These are phyloP conservation scores for Melastoma candidum DNA, from an alignment of 441 rosid genomes.

Conservation along the genomic window DNA sequence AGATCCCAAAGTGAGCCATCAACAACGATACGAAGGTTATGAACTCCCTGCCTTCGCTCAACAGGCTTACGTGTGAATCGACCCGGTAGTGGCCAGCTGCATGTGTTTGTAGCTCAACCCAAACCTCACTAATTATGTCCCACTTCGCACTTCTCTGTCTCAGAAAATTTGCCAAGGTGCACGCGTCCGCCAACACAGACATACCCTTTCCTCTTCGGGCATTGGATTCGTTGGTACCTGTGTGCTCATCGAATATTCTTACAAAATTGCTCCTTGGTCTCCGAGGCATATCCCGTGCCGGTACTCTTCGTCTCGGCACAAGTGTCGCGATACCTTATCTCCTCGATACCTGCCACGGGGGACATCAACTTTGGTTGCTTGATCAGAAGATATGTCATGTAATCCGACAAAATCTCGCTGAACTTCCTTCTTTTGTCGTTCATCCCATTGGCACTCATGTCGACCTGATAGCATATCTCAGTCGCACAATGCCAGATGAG, in stretches of 20 bases:
- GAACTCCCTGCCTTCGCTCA: constrained; percentile 5
- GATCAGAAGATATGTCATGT: constrained; percentile 11
- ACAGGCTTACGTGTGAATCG: constrained; percentile 4
- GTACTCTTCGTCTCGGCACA: constrained; percentile 6
- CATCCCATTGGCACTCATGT: too few species aligned
- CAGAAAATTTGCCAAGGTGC: constrained; percentile 4
- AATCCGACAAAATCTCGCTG: constrained; percentile 7
- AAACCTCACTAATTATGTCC: too few species aligned
- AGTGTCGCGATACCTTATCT: constrained; percentile 11
- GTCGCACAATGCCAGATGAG: too few species aligned
- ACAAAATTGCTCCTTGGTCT: background rate
- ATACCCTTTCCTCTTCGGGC: constrained; percentile 5
- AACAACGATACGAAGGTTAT: constrained; percentile 1
- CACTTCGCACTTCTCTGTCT: background rate
- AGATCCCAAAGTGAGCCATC: constrained; percentile 6
- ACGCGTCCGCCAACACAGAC: constrained; percentile 6
- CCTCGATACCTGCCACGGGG: constrained; percentile 10
- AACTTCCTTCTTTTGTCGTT: too few species aligned
- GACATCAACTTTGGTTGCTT: constrained; percentile 16
- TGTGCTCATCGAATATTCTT: background rate
- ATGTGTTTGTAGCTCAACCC: background rate
- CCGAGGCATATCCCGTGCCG: background rate
- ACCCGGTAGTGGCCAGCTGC: constrained; percentile 2
- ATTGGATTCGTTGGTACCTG: background rate
- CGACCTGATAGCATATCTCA: too few species aligned